These are phyloP conservation scores for Anisodus tanguticus DNA, from an alignment of 257 asterid species.

Conservation along the genomic window DNA sequence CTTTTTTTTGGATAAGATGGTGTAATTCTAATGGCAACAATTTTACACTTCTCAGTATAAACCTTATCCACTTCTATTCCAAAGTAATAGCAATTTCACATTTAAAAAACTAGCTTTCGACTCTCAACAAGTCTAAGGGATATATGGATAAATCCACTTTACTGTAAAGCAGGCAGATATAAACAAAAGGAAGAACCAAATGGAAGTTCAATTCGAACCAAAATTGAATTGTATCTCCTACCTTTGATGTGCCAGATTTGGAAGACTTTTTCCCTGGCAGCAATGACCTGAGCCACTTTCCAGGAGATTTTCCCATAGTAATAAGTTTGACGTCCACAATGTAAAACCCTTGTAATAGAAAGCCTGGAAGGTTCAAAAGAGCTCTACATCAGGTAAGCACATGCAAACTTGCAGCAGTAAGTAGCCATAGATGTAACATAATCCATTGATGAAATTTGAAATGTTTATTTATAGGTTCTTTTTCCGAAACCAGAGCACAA, in stretches of 20 bases:
- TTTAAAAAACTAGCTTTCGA: background rate
- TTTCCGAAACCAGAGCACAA: background rate
- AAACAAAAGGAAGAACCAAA: background rate
- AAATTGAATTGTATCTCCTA: constrained; percentile 36
- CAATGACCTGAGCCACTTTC: constrained; percentile 65
- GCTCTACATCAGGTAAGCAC: background rate
- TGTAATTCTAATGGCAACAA: background rate
- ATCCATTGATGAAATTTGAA: background rate
- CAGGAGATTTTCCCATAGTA: constrained; percentile 74
- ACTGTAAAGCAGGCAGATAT: background rate
- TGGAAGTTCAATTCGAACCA: background rate
- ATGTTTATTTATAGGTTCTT: background rate
- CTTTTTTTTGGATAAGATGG: background rate
- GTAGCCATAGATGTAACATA: background rate
- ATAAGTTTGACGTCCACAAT: constrained; percentile 9
- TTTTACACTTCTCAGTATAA: background rate
- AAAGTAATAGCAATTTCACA: background rate
- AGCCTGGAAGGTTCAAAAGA: constrained; percentile 24
- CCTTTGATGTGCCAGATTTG: constrained; percentile 46
- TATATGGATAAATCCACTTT: background rate
- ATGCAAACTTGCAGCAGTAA: background rate
- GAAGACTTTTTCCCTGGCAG: constrained; percentile 54
- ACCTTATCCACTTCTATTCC: background rate
- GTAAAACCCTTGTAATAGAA: background rate
- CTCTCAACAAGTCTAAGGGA: background rate